Evolutionary conservation across 1,284 basidiomycete genomes (phyloP), one percentile per base, ranked within the genome.

Genomic region (Quambalaria eucalypti): DNA sequence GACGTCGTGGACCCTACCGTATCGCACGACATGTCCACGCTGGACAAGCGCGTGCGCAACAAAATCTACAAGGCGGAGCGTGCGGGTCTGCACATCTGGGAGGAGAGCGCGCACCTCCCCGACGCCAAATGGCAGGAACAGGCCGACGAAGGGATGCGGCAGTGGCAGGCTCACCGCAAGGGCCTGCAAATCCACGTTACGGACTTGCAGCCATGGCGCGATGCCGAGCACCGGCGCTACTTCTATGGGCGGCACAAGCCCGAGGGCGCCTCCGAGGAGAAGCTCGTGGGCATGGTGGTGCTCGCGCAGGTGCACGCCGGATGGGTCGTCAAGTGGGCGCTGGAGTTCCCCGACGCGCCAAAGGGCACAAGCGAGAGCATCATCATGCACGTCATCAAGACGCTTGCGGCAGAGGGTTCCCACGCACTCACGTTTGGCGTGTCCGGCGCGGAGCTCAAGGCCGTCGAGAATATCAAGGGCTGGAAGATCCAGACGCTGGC

Each of bases 251-350:
- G 78, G 26, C 78, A 81, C 59, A 19, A 26, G 19, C 42, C 42
- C 14, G 42, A 46, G n/a, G 42, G 42, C 12, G n/a, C n/a, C n/a
- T 73, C 74, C 60, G 67, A 78, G 7, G 76, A 75, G 29, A 76
- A 77, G 70, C 78, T 81, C 36, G 62, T 66, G 56, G 79, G 78
- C 1, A 71, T 83, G 57, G 80, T 83, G 51, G 81, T 82, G 25
- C 71, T 83, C 3, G 79, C 81, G 6, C 80, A 82, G 68, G 77
- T 83, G n/a, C 68, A 76, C 54, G 76, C 81, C 55, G 82, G 81
- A 3, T 80, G 78, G 71, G 82, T 83, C 67, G 79, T 83, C 72
- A 83, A 83, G 69, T 83, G 81, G 80, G 79, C 81, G 2, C 76
- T 83, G 40, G 80, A 81, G 62, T 83, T 82, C 76, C 81, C 81